Evolutionary conservation across 1,139 yeast genomes (phyloP).

Genomic region (Debaryomycetaceae sp.): DNA sequence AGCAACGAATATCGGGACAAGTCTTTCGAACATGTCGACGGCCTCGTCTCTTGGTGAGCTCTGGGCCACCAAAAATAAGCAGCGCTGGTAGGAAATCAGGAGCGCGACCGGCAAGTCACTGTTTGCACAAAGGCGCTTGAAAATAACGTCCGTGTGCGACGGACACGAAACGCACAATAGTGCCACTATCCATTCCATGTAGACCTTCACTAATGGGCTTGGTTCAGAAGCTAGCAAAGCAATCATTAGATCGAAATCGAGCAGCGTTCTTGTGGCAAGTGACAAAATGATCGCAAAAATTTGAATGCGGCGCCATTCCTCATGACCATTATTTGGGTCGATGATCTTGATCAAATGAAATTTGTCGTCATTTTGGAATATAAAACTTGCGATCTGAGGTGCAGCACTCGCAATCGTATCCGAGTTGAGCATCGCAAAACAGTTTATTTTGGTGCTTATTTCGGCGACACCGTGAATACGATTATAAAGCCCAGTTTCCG

Average conservation of each 20-base stretch:
- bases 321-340: constrained; percentile 53
- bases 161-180: constrained; percentile 20
- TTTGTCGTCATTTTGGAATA: constrained; percentile 28
- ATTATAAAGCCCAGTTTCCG: constrained; percentile 24
- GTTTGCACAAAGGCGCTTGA: constrained; percentile 14
- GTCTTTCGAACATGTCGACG: constrained; percentile 10
- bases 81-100: constrained; percentile 51
- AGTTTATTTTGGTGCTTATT: constrained; percentile 38
- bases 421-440: constrained; percentile 35
- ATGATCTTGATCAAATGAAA: constrained; percentile 37
- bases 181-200: constrained; percentile 59
- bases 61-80: constrained; percentile 42
- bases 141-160: neutral
- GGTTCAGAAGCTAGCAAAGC: constrained; percentile 39
- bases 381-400: constrained; percentile 24
- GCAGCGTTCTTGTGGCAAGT: constrained; percentile 13
- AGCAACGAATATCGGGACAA: constrained; percentile 18
- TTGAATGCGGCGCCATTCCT: constrained; percentile 56
- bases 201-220: constrained; percentile 65
- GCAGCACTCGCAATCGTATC: constrained; percentile 25
- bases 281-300: constrained; percentile 42
- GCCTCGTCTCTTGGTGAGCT: constrained; percentile 23
- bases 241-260: constrained; percentile 13
- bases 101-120: constrained; percentile 34
- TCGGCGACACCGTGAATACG: constrained; percentile 54